Evolutionary conservation across 345 rosid genomes (phyloP).

Genomic region (Iberis pinnata): DNA sequence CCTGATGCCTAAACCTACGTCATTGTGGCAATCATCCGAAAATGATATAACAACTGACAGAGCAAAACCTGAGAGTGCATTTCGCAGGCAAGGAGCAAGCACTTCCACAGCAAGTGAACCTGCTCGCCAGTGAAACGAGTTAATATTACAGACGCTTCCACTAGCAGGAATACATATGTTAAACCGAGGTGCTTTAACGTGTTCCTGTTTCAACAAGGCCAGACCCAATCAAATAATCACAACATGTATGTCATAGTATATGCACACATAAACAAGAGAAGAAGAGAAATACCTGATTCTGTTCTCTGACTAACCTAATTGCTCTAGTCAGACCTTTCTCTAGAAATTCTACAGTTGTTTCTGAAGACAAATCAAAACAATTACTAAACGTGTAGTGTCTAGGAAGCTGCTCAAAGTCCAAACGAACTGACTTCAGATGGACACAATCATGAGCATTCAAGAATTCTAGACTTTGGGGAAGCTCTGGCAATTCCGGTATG

Average conservation of each 20-base stretch:
- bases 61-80: slow-evolving; percentile 18
- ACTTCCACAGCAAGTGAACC: background rate
- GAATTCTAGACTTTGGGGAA: slow-evolving; percentile 9
- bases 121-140: background rate
- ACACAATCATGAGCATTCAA: slow-evolving; percentile 17
- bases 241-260: background rate
- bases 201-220: background rate
- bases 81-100: background rate
- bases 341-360: background rate
- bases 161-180: slow-evolving; percentile 13
- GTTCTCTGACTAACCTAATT: background rate
- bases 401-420: background rate
- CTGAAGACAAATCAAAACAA: slow-evolving; percentile 9
- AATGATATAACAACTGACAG: slow-evolving; percentile 18
- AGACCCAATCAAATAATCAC: background rate
- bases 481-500: slow-evolving; percentile 7
- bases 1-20: background rate
- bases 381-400: slow-evolving; percentile 18
- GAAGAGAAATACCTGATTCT: background rate
- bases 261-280: background rate
- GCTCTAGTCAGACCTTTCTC: background rate
- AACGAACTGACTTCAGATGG: background rate
- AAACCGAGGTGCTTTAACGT: background rate
- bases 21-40: background rate
- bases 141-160: no score